Evolutionary conservation across 176 grass and related monocot genomes (phyloP), one percentile per base, ranked within the genome.

Genomic region (Aegilops longissima): DNA sequence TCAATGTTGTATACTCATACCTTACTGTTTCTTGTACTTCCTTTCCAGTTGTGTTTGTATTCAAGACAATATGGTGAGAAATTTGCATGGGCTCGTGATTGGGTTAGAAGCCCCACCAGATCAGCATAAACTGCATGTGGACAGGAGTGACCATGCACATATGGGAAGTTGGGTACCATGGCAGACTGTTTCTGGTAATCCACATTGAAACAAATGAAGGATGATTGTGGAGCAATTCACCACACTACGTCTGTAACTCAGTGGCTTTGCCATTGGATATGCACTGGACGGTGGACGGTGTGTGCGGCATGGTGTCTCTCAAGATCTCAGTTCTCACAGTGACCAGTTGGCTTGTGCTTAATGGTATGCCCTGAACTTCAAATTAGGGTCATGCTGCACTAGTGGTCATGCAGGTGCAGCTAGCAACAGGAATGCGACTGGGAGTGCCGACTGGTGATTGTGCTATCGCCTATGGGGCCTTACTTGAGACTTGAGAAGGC

Each of bases 21-120:
- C 38, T 90, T 73, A 83, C 2, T 6, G 18, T 84, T 80, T 49
- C 35, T 36, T 87, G 31, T 84, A 49, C 17, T 76, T 84, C 80
- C 12, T 69, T 80, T 87, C 68, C 89, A 91, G 89, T 84, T 49
- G 11, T 76, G 38, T 87, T 69, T 79, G 73, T 76, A 83, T 30
- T 91, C 81, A 87, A 73, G 76, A 84, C 70, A 81, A 80, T 81
- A 61, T 91, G 85, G 89, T 91, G 76, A 91, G 27, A 49, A 63
- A 62, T 84, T 51, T 61, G 20, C 31, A 51, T 63, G 9, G 5
- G 45, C 36, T 76, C 27, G 47, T 73, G 76, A 84, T 87, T 84
- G 58, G 14, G 62, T 34, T 79, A 16, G 49, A 20, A 85, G 35
- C 49, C 59, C 67, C 61, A 39, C 11, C 9, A 62, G 85, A 56